phyloP scores from a whole-genome alignment of 2,329 filamentous ascomycete genomes.

The Claviceps lovelessii region DNA sequence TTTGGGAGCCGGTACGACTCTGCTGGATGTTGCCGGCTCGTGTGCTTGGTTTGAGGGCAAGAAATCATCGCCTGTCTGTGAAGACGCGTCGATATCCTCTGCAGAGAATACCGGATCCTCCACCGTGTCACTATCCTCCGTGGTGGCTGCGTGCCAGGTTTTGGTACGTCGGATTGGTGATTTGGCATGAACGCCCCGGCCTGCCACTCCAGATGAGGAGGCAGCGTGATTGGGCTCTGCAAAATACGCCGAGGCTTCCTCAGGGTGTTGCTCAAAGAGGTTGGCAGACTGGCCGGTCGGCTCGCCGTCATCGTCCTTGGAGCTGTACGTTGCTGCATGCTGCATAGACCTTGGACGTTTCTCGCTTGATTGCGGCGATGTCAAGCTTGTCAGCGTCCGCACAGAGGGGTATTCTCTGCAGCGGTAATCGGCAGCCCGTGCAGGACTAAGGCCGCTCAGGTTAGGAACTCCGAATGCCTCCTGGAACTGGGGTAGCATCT shows the following conservation, averaged over 20 bases:
- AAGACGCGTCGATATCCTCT: background rate
- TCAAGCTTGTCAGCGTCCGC: background rate
- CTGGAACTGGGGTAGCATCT: constrained; percentile 5
- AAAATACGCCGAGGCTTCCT: constrained; percentile 1
- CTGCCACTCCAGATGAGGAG: background rate
- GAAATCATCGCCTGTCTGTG: constrained; percentile 5
- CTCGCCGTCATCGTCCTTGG: background rate
- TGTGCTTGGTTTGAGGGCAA: constrained; percentile 1
- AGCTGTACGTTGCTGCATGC: background rate
- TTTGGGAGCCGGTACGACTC: constrained; percentile 17
- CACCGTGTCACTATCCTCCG: constrained; percentile 4
- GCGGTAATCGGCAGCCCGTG: constrained; percentile 17
- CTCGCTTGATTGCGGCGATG: constrained; percentile 3
- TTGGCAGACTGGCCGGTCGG: constrained; percentile 2
- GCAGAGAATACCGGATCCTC: constrained; percentile 4
- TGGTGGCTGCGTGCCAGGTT: background rate
- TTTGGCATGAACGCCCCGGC: background rate
- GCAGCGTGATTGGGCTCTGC: background rate
- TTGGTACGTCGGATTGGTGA: background rate
- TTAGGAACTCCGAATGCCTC: constrained; percentile 20
- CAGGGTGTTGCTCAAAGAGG: constrained; percentile 4
- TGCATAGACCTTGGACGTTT: constrained; percentile 1
- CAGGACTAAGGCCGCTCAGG: constrained; percentile 17
- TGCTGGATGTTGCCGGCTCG: background rate
- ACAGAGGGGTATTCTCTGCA: constrained; percentile 9